A percentile compares a stretch with the other conserved stretches of the same genome.
phyloP scores from a whole-genome alignment of 495 filamentous ascomycete species.

The Durotheca rogersii region DNA sequence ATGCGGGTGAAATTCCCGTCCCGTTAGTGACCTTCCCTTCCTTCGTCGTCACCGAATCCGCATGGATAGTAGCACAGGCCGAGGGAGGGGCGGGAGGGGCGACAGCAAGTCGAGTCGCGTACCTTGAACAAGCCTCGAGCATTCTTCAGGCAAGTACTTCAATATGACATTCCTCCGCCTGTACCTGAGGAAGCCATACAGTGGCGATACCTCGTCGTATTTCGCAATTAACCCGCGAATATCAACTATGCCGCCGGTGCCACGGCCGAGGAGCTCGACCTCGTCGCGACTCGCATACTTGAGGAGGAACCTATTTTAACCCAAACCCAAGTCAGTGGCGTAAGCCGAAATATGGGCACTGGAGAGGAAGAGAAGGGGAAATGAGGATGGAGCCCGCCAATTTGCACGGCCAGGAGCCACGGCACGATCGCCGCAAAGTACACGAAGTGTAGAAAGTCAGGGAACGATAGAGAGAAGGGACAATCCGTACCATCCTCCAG shows the following conservation, averaged over 20 bases:
- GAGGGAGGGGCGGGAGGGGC: too few species aligned
- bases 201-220: conserved; percentile 79
- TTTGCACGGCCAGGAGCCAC: not conserved
- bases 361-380: not conserved
- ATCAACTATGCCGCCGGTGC: conserved; percentile 82
- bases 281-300: conserved; percentile 90
- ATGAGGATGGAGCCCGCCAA: not conserved
- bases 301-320: conserved; percentile 76
- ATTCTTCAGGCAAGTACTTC: conserved; percentile 87
- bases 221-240: conserved; percentile 72
- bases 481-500: conserved; percentile 84
- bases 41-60: not conserved
- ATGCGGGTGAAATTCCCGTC: conserved; percentile 3
- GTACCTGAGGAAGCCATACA: conserved; percentile 91
- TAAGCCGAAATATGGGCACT: conserved; percentile 9
- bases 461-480: not conserved
- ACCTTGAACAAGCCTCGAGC: conserved; percentile 91
- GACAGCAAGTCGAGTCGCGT: conserved; percentile 31
- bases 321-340: conserved; percentile 22
- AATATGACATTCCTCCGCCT: conserved; percentile 86
- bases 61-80: too few species aligned
- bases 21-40: conserved; percentile 13
- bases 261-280: conserved; percentile 73
- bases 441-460: conserved; percentile 3
- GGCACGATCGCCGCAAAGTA: not conserved